phyloP scores from a whole-genome alignment of 129 eudicot genomes.

The Centella asiatica region DNA sequence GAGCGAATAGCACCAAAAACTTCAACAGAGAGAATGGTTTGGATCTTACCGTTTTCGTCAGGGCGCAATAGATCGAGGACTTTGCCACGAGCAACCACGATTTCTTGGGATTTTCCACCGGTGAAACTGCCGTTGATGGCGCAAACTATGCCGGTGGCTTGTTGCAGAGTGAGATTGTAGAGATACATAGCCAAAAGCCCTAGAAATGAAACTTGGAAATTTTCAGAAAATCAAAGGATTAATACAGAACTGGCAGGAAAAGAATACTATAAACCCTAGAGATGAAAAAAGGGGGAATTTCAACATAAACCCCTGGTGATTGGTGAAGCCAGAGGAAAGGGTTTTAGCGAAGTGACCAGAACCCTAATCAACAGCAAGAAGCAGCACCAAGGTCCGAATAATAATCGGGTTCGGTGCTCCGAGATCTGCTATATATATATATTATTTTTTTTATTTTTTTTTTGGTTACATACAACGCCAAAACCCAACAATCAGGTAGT shows the following conservation, averaged over 20 bases:
- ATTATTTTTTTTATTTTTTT: too few species aligned
- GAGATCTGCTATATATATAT: too few species aligned
- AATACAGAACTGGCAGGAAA: background rate
- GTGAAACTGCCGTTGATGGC: slow-evolving; percentile 96
- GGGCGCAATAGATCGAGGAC: slow-evolving; percentile 84
- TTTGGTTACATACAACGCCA: too few species aligned
- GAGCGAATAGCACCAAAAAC: slow-evolving; percentile 85
- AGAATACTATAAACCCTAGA: background rate
- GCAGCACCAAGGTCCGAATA: too few species aligned
- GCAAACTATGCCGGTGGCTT: slow-evolving; percentile 75
- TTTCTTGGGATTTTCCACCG: slow-evolving; percentile 81
- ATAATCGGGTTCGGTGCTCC: too few species aligned
- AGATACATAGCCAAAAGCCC: slow-evolving; percentile 37
- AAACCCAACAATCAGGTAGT: too few species aligned
- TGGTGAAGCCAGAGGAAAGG: too few species aligned
- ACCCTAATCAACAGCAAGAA: too few species aligned
- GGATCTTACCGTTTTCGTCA: slow-evolving; percentile 94
- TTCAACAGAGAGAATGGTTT: slow-evolving; percentile 81
- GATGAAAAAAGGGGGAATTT: too few species aligned
- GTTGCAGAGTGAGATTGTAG: slow-evolving; percentile 80
- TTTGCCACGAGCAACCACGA: slow-evolving; percentile 91
- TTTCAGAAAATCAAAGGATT: background rate
- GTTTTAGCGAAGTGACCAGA: too few species aligned
- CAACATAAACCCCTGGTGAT: too few species aligned
- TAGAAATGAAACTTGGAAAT: background rate